A percentile compares a stretch with the other conserved stretches of the same genome.
These are phyloP conservation scores for Xylariaceae sp. DNA, from an alignment of 2,329 filamentous ascomycete genomes.

Conservation along the genomic window DNA sequence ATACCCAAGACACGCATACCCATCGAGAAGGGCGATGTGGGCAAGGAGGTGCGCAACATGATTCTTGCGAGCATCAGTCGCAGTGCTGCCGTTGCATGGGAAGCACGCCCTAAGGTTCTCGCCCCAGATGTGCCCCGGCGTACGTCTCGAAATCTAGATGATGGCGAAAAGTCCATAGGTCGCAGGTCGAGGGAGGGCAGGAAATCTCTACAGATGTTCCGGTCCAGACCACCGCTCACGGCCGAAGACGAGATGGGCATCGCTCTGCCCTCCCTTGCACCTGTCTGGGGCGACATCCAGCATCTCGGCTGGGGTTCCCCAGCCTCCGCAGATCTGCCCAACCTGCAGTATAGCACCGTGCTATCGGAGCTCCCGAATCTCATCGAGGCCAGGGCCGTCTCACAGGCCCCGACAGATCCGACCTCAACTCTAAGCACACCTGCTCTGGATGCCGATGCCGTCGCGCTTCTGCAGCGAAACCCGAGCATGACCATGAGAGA, in stretches of 20 bases:
- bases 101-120: constrained; percentile 63
- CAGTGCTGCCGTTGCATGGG: constrained; percentile 78
- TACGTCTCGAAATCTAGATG: constrained; percentile 8
- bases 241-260: constrained; percentile 36
- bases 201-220: constrained; percentile 18
- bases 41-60: constrained; percentile 68
- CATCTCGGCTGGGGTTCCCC: constrained; percentile 90
- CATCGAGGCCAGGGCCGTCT: constrained; percentile 90
- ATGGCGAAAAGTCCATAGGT: constrained; percentile 1
- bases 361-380: constrained; percentile 81
- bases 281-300: constrained; percentile 75
- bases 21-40: constrained; percentile 78
- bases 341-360: constrained; percentile 79
- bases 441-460: constrained; percentile 61
- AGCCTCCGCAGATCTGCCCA: constrained; percentile 65
- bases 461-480: constrained; percentile 67
- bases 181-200: constrained; percentile 10
- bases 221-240: constrained; percentile 32
- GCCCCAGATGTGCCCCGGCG: constrained; percentile 19
- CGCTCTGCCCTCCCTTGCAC: constrained; percentile 45
- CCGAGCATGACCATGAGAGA: constrained; percentile 70
- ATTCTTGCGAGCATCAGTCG: constrained; percentile 68
- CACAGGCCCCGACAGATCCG: constrained; percentile 61
- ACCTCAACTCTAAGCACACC: constrained; percentile 34
- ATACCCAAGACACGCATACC: constrained; percentile 88